Evolutionary conservation across 164 flowering plant genomes (phyloP).

Genomic region (Vitis riparia): DNA sequence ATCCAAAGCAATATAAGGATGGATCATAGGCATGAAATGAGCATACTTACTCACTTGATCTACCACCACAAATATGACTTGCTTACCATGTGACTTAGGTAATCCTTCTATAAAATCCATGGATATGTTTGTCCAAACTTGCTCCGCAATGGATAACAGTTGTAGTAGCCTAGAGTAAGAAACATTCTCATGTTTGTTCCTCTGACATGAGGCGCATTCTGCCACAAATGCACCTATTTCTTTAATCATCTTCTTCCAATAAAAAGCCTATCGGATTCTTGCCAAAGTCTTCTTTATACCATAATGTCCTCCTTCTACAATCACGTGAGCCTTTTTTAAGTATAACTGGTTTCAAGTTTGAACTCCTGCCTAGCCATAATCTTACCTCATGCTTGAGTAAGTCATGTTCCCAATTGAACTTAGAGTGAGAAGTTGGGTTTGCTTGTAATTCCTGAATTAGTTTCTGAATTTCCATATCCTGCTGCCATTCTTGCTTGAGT

Average conservation of each 20-base stretch:
- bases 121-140: not conserved
- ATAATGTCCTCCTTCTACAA: no score
- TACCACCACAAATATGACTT: slow-evolving; percentile 7
- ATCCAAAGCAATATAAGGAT: not conserved
- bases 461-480: no score
- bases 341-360: no score
- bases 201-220: slow-evolving; percentile 1
- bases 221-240: not conserved
- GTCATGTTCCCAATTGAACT: no score
- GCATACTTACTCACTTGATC: not conserved
- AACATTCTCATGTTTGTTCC: not conserved
- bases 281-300: not conserved
- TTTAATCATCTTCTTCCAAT: not conserved
- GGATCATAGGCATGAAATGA: slow-evolving; percentile 5
- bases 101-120: not conserved
- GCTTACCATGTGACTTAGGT: not conserved
- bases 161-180: not conserved
- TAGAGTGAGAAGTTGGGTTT: no score
- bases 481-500: no score
- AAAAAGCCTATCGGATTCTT: not conserved
- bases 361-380: no score
- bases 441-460: no score
- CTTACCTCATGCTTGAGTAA: no score
- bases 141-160: not conserved
- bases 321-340: no score